These are phyloP conservation scores for Coelastrella sp. DNA, from an alignment of 139 green algal genomes.

Conservation along the genomic window DNA sequence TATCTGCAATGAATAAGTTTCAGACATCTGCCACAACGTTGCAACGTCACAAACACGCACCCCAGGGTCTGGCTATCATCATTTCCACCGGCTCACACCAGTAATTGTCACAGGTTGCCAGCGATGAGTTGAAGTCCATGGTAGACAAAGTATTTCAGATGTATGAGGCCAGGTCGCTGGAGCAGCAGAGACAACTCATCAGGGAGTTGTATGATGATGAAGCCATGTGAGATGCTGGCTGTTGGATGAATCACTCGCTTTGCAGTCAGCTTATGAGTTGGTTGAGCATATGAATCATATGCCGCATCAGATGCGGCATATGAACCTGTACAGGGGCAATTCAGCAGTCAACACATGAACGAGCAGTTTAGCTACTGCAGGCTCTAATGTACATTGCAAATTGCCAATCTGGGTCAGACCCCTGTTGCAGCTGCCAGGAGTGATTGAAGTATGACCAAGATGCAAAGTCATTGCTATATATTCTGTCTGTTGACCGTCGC, in stretches of 20 bases:
- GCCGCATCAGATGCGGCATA: too few species aligned
- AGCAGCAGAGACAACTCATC: conserved; percentile 17
- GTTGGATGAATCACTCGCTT: neutral
- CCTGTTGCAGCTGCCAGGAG: neutral
- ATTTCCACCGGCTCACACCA: neutral
- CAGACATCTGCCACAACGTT: neutral
- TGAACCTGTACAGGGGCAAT: neutral
- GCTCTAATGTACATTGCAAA: neutral
- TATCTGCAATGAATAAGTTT: neutral
- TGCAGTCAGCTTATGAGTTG: neutral
- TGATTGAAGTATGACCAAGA: neutral
- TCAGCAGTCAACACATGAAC: neutral
- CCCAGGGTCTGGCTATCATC: neutral
- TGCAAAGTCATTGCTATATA: neutral
- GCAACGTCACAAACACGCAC: neutral
- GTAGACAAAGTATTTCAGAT: conserved; percentile 29
- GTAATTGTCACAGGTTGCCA: neutral
- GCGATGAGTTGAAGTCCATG: conserved; percentile 16
- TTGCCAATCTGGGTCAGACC: too few species aligned
- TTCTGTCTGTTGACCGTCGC: neutral
- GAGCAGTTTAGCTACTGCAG: neutral
- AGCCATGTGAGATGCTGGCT: neutral
- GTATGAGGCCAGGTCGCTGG: conserved; percentile 19
- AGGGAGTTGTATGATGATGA: neutral
- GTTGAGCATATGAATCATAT: neutral